phyloP scores from a whole-genome alignment of 495 filamentous ascomycete genomes.

The Podospora sp. region DNA sequence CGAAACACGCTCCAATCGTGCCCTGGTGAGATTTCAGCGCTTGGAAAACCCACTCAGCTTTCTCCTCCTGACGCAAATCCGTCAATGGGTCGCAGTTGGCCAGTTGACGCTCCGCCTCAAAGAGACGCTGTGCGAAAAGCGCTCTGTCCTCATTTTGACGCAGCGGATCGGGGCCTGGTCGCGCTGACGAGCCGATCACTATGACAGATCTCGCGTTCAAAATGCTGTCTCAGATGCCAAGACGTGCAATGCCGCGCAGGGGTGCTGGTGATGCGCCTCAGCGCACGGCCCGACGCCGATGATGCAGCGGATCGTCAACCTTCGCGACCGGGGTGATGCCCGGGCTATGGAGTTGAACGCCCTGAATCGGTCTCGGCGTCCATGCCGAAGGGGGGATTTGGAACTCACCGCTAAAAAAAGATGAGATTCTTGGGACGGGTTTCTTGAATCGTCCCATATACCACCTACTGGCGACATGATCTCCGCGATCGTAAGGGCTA shows the following conservation, averaged over 20 bases:
- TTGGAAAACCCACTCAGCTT: neutral
- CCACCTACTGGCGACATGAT: neutral
- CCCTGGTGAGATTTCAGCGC: neutral
- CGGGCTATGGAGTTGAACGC: neutral
- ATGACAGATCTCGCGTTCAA: conserved; percentile 1
- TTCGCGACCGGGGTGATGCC: neutral
- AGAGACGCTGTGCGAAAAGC: neutral
- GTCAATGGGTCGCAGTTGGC: neutral
- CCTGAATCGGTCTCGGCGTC: neutral
- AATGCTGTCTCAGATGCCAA: conserved; percentile 7
- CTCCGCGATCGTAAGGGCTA: neutral
- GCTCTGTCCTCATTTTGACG: neutral
- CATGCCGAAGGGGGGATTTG: neutral
- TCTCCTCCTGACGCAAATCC: neutral
- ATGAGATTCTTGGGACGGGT: neutral
- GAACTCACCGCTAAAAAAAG: neutral
- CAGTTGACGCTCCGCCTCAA: neutral
- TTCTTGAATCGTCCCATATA: neutral
- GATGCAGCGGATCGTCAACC: conserved; percentile 7
- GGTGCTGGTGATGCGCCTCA: conserved; percentile 8
- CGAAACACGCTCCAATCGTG: conserved; percentile 1
- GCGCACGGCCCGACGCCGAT: conserved; percentile 13
- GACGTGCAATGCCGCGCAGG: conserved; percentile 10
- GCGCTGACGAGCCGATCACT: neutral
- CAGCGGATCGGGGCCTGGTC: neutral